Evolutionary conservation across 345 rosid species (phyloP), one percentile per base, ranked within the genome.

Genomic region (Brassica incana): DNA sequence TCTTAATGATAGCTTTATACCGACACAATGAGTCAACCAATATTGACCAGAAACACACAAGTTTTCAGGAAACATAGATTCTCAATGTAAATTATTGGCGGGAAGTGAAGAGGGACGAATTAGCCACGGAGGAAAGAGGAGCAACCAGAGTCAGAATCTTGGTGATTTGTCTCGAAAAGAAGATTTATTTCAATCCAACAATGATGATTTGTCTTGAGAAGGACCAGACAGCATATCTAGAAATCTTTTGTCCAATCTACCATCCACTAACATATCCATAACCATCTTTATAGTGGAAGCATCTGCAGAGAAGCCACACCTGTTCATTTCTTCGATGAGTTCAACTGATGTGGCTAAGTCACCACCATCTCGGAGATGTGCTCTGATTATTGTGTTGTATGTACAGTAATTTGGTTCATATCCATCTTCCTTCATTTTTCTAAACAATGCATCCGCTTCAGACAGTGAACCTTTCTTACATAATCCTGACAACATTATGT

Each of bases 91-190:
- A 25, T 5, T 3, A 65, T 65, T 52, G 73, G 69, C 35, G 67
- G 65, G 73, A 36, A n/a, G 27, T 63, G 43, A 6, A 71, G 72
- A 38, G 12, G 63, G 9, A 63, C 89, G 63, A 82, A 20, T 20
- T 20, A 20, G 23, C 23, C 23, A 20, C 23, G 23, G 23, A 20
- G 23, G 23, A 20, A 20, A 20, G 23, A 20, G 23, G 23, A 20
- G 23, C 23, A 20, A 92, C 97, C 91, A 38, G 71, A 29, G 74
- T 83, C 87, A 38, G 82, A 85, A 64, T 84, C 78, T 38, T 85
- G 82, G 56, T 88, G 52, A 43, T 90, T 9, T 9, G 45, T 40
- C 45, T 40, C 45, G 23, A 20, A 20, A 20, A 20, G 23, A 20
- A 20, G 23, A 20, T 20, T 20, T 20, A 20, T 20, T 20, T 20